Evolutionary conservation across 106 monocot genomes (phyloP).

Genomic region (Hemerocallis citrina): DNA sequence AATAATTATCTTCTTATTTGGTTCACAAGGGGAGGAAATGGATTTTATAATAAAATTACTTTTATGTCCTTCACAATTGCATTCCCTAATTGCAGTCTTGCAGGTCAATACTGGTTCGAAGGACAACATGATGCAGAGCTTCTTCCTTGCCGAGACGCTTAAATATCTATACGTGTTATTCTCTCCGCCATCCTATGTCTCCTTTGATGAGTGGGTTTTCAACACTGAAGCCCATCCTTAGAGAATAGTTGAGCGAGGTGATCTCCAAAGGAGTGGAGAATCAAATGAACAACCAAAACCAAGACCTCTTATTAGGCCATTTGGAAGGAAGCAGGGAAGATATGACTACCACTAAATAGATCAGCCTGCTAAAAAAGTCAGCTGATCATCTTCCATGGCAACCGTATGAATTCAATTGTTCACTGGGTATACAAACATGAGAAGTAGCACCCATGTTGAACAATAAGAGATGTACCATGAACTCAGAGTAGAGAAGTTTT

Average conservation of each 20-base stretch:
- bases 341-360: neutral
- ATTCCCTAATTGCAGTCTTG: no score
- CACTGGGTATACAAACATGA: no score
- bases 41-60: no score
- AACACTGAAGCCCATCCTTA: constrained; percentile 98
- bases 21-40: no score
- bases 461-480: no score
- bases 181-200: constrained; percentile 83
- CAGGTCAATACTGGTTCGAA: constrained; percentile 82
- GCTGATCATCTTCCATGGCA: no score
- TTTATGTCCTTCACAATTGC: no score
- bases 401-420: no score
- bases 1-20: no score
- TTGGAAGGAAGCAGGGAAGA: constrained; percentile 44
- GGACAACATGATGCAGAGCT: constrained; percentile 97
- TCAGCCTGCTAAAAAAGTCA: no score
- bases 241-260: constrained; percentile 43
- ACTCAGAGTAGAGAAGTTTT: no score
- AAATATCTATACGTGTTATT: constrained; percentile 95
- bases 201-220: constrained; percentile 98
- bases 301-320: constrained; percentile 13
- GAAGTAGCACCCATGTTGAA: no score
- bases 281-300: constrained; percentile 16
- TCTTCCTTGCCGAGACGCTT: constrained; percentile 92
- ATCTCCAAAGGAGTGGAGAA: neutral